Percentiles rank a stretch among this genome's conserved stretches.
Evolutionary conservation across 2,329 filamentous ascomycete species (phyloP).

Genomic region (Pestalotiopsis fici): DNA sequence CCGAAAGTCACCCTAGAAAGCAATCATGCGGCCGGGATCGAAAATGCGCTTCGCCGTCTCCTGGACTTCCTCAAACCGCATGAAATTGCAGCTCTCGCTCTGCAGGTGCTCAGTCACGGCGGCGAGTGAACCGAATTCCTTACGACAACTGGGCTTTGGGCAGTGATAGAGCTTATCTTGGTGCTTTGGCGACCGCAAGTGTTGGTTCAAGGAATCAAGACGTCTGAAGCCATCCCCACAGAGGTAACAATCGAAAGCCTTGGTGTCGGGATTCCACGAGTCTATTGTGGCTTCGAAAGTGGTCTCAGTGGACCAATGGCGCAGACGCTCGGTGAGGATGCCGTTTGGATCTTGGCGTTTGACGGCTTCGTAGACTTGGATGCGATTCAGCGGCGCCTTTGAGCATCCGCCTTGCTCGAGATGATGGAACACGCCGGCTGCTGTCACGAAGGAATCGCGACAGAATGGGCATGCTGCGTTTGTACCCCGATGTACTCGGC

Average conservation of each 20-base stretch:
- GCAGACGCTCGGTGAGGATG: neutral
- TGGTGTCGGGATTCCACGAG: neutral
- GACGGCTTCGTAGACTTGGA: neutral
- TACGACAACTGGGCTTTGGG: neutral
- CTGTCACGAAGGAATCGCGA: neutral
- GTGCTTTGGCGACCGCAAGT: neutral
- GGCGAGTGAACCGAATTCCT: neutral
- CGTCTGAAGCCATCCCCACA: neutral
- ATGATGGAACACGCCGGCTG: neutral
- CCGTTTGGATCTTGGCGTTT: neutral
- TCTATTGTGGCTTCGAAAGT: neutral
- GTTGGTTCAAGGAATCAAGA: neutral
- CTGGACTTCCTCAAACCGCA: neutral
- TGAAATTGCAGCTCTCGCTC: neutral
- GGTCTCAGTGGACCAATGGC: neutral
- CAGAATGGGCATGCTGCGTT: neutral
- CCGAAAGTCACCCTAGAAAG: neutral
- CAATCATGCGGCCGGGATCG: neutral
- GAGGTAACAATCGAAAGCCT: neutral
- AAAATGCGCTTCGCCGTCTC: neutral
- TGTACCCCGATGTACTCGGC: neutral
- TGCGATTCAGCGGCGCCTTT: neutral
- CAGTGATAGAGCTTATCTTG: neutral
- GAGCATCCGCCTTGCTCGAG: neutral
- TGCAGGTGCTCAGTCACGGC: neutral